Conservation (phyloP, 2,329 filamentous ascomycete genomes). For the Boeremia exigua region DNA sequence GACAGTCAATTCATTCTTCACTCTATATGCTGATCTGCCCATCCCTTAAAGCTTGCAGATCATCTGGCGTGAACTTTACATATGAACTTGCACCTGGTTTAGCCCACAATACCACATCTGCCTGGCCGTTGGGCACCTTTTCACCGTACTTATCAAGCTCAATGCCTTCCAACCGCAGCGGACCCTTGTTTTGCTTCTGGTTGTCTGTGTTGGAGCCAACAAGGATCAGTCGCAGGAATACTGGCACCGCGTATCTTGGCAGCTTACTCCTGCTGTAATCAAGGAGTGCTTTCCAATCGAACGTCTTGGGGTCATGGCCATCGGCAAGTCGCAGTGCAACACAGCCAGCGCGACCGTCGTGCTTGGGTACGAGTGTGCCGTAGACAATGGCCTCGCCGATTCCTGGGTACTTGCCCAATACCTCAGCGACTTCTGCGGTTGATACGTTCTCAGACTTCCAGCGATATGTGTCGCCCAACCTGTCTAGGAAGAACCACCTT, state of each 20-base stretch:
- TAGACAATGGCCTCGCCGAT: conserved; percentile 56
- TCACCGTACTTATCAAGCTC: conserved; percentile 55
- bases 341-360: conserved; percentile 60
- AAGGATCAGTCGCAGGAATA: conserved; percentile 70
- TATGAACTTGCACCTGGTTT: conserved; percentile 32
- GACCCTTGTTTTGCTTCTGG: conserved; percentile 79
- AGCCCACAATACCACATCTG: conserved; percentile 38
- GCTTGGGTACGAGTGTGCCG: conserved; percentile 51
- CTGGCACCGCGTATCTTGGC: conserved; percentile 74
- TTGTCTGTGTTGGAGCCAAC: conserved; percentile 69
- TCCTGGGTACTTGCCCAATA: conserved; percentile 50
- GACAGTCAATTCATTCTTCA: not conserved
- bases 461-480: conserved; percentile 55
- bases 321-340: conserved; percentile 63
- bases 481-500: conserved; percentile 56
- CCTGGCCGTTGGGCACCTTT: conserved; percentile 31
- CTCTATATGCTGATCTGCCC: conserved; percentile 22
- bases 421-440: conserved; percentile 54
- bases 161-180: conserved; percentile 69
- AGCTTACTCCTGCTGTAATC: conserved; percentile 47
- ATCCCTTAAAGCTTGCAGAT: conserved; percentile 26
- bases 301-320: conserved; percentile 27
- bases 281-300: conserved; percentile 36
- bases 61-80: conserved; percentile 28
- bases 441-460: conserved; percentile 58